Conservation (phyloP, 495 filamentous ascomycete species). For the Xanthoparmelia taractica region DNA sequence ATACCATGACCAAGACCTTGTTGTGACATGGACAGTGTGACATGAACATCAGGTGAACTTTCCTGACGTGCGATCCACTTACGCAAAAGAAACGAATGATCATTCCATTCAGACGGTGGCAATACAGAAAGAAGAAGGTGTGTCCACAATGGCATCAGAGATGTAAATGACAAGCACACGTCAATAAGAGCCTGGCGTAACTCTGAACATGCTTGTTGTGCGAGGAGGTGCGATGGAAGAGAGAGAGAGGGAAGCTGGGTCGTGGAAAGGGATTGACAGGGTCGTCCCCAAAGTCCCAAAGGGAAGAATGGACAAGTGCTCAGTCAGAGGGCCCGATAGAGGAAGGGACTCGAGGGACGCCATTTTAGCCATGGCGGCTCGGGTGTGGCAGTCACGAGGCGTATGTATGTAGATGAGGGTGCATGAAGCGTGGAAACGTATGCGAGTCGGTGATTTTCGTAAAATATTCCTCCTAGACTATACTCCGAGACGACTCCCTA, state of each 20-base stretch:
- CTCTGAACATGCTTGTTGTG: background rate
- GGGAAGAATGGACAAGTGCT: background rate
- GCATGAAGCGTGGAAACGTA: background rate
- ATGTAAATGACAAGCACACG: too few relatives aligned
- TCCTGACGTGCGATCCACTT: background rate
- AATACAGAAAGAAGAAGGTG: background rate
- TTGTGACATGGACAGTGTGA: background rate
- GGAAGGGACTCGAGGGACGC: background rate
- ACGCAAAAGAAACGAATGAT: too few relatives aligned
- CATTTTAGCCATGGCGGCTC: background rate
- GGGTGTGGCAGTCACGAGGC: background rate
- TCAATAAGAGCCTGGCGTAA: background rate
- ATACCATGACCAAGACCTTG: background rate
- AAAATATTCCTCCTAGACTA: background rate
- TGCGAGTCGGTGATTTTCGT: background rate
- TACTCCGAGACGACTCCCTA: too few relatives aligned
- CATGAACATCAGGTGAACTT: background rate
- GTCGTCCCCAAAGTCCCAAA: background rate
- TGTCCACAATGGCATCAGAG: background rate
- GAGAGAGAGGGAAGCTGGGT: background rate
- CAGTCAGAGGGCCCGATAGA: background rate
- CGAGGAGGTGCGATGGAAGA: background rate
- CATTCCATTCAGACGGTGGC: conserved; percentile 5
- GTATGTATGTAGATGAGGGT: background rate
- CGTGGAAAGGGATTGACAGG: background rate